A percentile compares a stretch with the other conserved stretches of the same genome.
Conservation (phyloP, 345 rosid species). For the Atalantia buxifolia region DNA sequence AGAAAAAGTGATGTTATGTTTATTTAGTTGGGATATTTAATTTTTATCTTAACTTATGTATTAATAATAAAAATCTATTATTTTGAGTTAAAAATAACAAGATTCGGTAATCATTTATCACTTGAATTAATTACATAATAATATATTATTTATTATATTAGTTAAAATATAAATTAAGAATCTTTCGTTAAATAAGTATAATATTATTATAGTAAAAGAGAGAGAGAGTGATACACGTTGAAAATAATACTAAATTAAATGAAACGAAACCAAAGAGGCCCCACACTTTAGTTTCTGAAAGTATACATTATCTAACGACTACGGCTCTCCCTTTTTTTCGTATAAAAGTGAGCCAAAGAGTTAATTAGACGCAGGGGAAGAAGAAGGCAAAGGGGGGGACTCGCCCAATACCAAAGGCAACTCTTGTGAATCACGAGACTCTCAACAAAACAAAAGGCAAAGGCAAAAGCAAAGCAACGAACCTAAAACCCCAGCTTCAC, state of each 20-base stretch:
- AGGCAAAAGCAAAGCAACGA: not conserved
- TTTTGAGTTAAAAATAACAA: too few relatives aligned
- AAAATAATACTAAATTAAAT: not conserved
- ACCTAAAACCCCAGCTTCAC: not conserved
- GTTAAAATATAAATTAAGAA: too few relatives aligned
- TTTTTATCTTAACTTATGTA: too few relatives aligned
- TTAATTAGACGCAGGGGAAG: not conserved
- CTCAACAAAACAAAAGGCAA: not conserved
- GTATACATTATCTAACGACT: not conserved
- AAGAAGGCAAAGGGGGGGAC: not conserved
- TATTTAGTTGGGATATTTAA: too few relatives aligned
- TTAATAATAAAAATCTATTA: too few relatives aligned
- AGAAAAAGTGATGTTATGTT: too few relatives aligned
- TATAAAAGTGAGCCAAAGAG: not conserved
- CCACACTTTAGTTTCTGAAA: not conserved
- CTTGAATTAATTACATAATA: too few relatives aligned
- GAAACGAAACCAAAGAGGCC: constrained; percentile 21
- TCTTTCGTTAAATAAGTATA: too few relatives aligned
- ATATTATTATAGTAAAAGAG: too few relatives aligned
- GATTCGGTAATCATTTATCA: too few relatives aligned
- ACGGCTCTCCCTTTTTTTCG: not conserved
- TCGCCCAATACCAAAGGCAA: not conserved
- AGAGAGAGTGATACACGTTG: not conserved
- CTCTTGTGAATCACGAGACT: constrained; percentile 34
- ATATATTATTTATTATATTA: too few relatives aligned